A percentile compares a stretch with the other conserved stretches of the same genome.
phyloP scores from a whole-genome alignment of 352 stramenopile genomes.

The Thalassiosira mediterranea region DNA sequence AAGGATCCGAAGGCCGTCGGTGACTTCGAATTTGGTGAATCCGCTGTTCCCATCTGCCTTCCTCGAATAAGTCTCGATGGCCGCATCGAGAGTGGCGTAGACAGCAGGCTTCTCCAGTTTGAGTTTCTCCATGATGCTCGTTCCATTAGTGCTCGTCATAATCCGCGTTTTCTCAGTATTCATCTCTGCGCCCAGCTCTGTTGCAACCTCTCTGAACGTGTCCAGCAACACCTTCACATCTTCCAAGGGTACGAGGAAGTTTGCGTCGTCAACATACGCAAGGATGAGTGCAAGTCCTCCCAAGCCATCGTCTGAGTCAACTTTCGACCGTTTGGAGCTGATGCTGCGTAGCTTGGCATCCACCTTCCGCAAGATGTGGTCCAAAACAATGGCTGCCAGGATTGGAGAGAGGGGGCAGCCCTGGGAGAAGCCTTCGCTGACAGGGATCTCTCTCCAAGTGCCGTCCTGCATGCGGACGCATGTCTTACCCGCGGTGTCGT shows the following conservation, averaged over 20 bases:
- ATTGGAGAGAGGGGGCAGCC: conserved; percentile 35
- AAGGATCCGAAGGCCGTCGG: conserved; percentile 15
- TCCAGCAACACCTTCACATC: conserved; percentile 22
- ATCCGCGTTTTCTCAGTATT: conserved; percentile 37
- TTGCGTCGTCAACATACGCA: conserved; percentile 24
- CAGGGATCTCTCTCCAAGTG: conserved; percentile 7
- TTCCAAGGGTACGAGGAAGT: conserved; percentile 17
- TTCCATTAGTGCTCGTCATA: conserved; percentile 4
- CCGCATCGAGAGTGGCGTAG: too few relatives aligned
- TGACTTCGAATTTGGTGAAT: conserved; percentile 6
- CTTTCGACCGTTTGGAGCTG: neutral
- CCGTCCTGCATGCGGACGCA: neutral
- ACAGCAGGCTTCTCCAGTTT: neutral
- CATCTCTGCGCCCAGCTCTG: conserved; percentile 4
- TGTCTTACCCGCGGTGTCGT: conserved; percentile 1
- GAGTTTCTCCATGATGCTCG: neutral
- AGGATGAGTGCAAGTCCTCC: conserved; percentile 14
- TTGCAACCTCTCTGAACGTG: neutral
- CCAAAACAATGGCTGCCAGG: conserved; percentile 12
- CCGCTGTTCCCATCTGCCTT: neutral
- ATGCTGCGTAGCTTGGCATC: neutral
- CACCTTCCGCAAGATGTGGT: conserved; percentile 4
- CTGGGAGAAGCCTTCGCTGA: conserved; percentile 32
- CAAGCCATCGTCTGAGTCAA: neutral
- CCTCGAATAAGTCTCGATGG: too few relatives aligned